These are phyloP conservation scores for Pezizomycotina sp. DNA, from an alignment of 2,329 filamentous ascomycete species.

Conservation along the genomic window DNA sequence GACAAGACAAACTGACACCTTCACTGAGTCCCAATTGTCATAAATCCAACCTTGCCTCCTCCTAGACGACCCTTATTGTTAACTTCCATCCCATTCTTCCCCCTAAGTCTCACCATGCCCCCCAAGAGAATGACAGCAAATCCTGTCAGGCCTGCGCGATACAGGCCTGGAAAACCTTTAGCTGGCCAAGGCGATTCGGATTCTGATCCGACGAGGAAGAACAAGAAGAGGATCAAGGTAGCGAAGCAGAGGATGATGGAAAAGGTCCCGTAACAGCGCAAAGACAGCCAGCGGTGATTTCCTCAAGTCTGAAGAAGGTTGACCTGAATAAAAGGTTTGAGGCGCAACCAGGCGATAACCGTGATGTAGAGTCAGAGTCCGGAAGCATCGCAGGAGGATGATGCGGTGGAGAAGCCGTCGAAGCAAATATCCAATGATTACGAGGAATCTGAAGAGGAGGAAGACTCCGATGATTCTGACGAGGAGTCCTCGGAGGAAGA, in stretches of 20 bases:
- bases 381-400: slow-evolving; percentile 9
- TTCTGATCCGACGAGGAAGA: slow-evolving; percentile 38
- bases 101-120: slow-evolving; percentile 33
- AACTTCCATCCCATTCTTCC: too few relatives aligned
- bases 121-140: slow-evolving; percentile 89
- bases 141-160: slow-evolving; percentile 59
- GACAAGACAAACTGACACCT: too few relatives aligned
- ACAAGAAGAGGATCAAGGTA: slow-evolving; percentile 39
- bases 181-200: slow-evolving; percentile 33
- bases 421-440: slow-evolving; percentile 14
- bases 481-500: slow-evolving; percentile 35
- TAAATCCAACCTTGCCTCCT: too few relatives aligned
- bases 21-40: too few relatives aligned
- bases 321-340: slow-evolving; percentile 28
- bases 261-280: slow-evolving; percentile 28
- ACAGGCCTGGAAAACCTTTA: slow-evolving; percentile 67
- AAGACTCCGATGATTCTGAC: slow-evolving; percentile 4
- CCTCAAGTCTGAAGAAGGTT: slow-evolving; percentile 31
- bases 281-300: slow-evolving; percentile 32
- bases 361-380: slow-evolving; percentile 18
- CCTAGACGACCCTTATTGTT: too few relatives aligned
- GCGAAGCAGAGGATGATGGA: slow-evolving; percentile 18
- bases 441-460: slow-evolving; percentile 15
- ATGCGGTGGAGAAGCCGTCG: slow-evolving; percentile 4
- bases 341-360: slow-evolving; percentile 11